Evolutionary conservation across 2,329 filamentous ascomycete species (phyloP).

Genomic region (Orbilia quercus): DNA sequence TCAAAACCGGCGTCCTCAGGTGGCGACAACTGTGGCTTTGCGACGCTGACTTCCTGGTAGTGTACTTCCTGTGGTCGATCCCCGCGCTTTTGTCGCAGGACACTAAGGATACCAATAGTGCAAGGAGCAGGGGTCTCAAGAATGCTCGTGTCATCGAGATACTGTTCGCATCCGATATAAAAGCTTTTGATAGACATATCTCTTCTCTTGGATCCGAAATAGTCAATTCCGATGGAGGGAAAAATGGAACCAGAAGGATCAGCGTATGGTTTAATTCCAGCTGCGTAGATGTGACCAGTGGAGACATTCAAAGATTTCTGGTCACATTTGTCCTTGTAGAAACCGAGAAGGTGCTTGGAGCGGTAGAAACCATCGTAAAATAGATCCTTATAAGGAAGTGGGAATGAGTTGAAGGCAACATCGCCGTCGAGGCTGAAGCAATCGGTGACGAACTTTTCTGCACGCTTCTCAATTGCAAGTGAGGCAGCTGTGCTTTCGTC

Average conservation of each 20-base stretch:
- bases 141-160: slow-evolving; percentile 19
- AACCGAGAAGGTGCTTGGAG: slow-evolving; percentile 31
- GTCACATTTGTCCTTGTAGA: slow-evolving; percentile 8
- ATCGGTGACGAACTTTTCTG: slow-evolving; percentile 25
- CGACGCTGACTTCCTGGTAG: slow-evolving; percentile 39
- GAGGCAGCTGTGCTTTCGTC: no score
- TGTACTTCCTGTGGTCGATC: slow-evolving; percentile 30
- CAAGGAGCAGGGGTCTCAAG: slow-evolving; percentile 30
- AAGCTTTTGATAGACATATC: slow-evolving; percentile 49
- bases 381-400: slow-evolving; percentile 40
- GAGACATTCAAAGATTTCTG: slow-evolving; percentile 15
- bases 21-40: background rate
- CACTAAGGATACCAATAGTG: slow-evolving; percentile 24
- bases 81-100: slow-evolving; percentile 29
- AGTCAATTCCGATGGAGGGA: slow-evolving; percentile 48
- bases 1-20: slow-evolving; percentile 25
- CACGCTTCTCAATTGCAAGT: no score
- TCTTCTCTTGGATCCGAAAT: slow-evolving; percentile 28
- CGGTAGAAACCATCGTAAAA: slow-evolving; percentile 40
- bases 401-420: slow-evolving; percentile 35
- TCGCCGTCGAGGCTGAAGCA: slow-evolving; percentile 35
- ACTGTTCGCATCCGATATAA: slow-evolving; percentile 41
- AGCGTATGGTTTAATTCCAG: slow-evolving; percentile 16
- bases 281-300: slow-evolving; percentile 36
- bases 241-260: slow-evolving; percentile 13